Conservation (phyloP, 345 rosid species). For the Linum trigynum region DNA sequence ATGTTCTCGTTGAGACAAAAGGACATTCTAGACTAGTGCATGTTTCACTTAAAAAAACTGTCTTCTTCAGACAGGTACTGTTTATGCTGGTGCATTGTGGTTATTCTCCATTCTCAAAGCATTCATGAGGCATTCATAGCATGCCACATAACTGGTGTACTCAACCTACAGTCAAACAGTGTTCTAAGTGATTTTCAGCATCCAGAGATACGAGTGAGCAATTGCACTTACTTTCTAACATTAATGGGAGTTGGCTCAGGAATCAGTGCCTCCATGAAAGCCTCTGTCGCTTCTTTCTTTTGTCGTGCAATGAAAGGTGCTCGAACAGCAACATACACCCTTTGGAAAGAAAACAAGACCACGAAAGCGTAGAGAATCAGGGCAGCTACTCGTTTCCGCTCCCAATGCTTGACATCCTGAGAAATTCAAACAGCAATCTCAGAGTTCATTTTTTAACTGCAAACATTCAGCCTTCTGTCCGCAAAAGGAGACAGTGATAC, state of each 20-base stretch:
- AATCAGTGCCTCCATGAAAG: constrained; percentile 91
- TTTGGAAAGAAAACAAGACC: constrained; percentile 49
- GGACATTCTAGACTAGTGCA: neutral
- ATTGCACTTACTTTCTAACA: constrained; percentile 46
- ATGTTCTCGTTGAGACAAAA: neutral
- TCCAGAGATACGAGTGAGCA: neutral
- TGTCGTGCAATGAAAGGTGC: constrained; percentile 54
- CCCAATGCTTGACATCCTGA: constrained; percentile 50
- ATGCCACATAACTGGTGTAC: neutral
- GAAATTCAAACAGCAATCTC: constrained; percentile 16
- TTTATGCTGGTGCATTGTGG: too few relatives aligned
- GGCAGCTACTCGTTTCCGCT: constrained; percentile 48
- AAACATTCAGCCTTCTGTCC: neutral
- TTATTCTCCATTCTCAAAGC: too few relatives aligned
- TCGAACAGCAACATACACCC: constrained; percentile 51
- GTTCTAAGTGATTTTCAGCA: too few relatives aligned
- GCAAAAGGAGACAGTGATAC: too few relatives aligned
- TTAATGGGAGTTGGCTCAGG: constrained; percentile 84
- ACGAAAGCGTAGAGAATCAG: constrained; percentile 51
- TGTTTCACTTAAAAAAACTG: neutral
- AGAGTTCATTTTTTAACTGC: neutral
- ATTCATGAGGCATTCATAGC: too few relatives aligned
- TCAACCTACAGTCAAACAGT: neutral
- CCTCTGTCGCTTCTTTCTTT: constrained; percentile 65
- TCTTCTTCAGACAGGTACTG: neutral